These are phyloP conservation scores for Blastobotrys ciferrii DNA, from an alignment of 1,139 yeast genomes.

Conservation along the genomic window DNA sequence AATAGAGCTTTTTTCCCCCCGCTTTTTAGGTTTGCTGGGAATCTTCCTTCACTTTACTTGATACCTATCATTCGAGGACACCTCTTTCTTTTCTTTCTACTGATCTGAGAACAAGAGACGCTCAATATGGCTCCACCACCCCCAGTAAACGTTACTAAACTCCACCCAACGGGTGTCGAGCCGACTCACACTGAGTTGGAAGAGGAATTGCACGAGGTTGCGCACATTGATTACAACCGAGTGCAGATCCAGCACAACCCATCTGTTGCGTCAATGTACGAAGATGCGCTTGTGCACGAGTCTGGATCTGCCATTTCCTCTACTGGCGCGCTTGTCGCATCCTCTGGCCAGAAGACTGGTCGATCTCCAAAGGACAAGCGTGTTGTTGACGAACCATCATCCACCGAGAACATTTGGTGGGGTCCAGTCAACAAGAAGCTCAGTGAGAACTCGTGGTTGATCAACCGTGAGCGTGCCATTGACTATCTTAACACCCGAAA, in stretches of 20 bases:
- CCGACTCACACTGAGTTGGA: constrained; percentile 40
- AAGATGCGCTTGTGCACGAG: constrained; percentile 84
- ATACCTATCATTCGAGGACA: too few relatives aligned
- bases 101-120: too few relatives aligned
- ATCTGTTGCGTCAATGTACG: constrained; percentile 89
- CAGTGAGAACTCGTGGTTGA: constrained; percentile 91
- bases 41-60: neutral
- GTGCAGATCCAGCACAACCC: constrained; percentile 75
- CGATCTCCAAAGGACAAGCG: constrained; percentile 98
- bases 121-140: constrained; percentile 39
- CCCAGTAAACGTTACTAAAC: constrained; percentile 41
- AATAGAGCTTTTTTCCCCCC: too few relatives aligned
- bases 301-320: constrained; percentile 89
- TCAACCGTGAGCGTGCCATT: constrained; percentile 93
- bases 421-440: constrained; percentile 98
- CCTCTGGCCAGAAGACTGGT: constrained; percentile 94
- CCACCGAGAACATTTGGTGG: constrained; percentile 92
- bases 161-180: constrained; percentile 44
- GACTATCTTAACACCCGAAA: constrained; percentile 96
- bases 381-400: constrained; percentile 90
- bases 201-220: constrained; percentile 40
- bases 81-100: too few relatives aligned
- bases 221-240: constrained; percentile 43
- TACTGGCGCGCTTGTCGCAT: constrained; percentile 94
- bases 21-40: neutral